Base-by-base conservation (phyloP, 352 stramenopile genomes). In the Blastocystis sp. region DNA sequence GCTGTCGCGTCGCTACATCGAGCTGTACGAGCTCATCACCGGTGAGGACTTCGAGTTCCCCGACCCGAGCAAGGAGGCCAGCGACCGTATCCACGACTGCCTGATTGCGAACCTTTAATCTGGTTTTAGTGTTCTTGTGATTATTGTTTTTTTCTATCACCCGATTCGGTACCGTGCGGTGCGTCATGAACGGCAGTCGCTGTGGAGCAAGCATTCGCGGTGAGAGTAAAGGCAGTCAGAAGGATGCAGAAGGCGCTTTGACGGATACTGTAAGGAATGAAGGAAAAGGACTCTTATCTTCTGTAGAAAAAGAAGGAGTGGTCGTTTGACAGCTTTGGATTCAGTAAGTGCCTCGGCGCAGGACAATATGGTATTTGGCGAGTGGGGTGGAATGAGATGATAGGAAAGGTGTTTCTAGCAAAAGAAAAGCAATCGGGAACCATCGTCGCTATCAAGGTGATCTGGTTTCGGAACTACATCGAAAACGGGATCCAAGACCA, bases 1-100 rank as follows among this genome's bases (percentile, higher is more conserved):
- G 90, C 91, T 99, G 18, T 95, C 92, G 40, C 91, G 93, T 56
- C 91, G 96, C 77, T 99, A 99, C 90, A 97, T 98, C 76, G 89
- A 97, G 87, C 91, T 99, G 24, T 99, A 97, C 90, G 95, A 99
- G 88, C 94, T 97, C 67, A 98, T 99, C 87, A 98, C 96, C 59
- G 95, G 95, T 84, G 90, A 97, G 40, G 85, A 90, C 16, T 98
- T 98, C 88, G 89, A 91, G 51, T 97, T 97, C 86, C 54, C 32
- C 16, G 88, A 87, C 21, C 9, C 38, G 4, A 78, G 29, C 32
- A 48, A 51, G 32, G 48, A 84, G 44, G 72, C 72, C 14, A 32
- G n/a, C 38, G 57, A 84, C 27, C 72, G 72, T 24, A 84, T 84
- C 27, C 72, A 84, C 32, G 72, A 84, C 40, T 51, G 46, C 32